Evolutionary conservation across 2,329 filamentous ascomycete species (phyloP), one percentile per base, ranked within the genome.

Genomic region (Fonsecaea multimorphosa): DNA sequence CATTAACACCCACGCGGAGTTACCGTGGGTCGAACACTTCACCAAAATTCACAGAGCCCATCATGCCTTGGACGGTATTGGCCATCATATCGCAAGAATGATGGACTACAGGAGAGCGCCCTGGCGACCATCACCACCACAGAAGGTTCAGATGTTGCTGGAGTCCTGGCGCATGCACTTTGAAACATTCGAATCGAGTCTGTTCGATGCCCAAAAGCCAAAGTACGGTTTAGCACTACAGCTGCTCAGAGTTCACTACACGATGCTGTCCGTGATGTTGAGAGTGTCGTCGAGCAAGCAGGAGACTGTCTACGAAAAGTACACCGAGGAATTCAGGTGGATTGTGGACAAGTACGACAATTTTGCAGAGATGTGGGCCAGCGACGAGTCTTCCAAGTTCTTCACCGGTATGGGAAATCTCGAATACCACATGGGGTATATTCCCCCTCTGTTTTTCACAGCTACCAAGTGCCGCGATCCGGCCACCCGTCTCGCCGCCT

Each of bases 361-460:
- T 24, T 62, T 68, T 32, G 24, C 60, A 11, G 32, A 24, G 27
- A 19, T 27, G 1, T 68, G 66, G 63, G 40, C 55, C 6, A 51
- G 22, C 11, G 59, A 66, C 29, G 55, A 57, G 11, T 49, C 56
- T 32, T 24, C 55, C 32, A 65, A 65, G 24, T 58, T 51, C 56
- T 60, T 49, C 22, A 6, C 6, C 36, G 66, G 63, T 29, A 4
- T 22, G 3, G 65, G 58, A n/a, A 61, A 61, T 52, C 51, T 68
- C 24, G 66, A 64, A 8, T 63, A 63, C 38, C 63, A 68, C 51
- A 59, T 63, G 31, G 66, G 66, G 5, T 66, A 63, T 31, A 71
- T 71, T 36, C 59, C 69, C 22, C 67, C 69, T 22, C 55, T 71
- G 16, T 71, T 71, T 54, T 65, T 67, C 36, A 66, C 69, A 3